Evolutionary conservation across 345 rosid species (phyloP), one percentile per base, ranked within the genome.

Genomic region (Lenwebbia sp.): DNA sequence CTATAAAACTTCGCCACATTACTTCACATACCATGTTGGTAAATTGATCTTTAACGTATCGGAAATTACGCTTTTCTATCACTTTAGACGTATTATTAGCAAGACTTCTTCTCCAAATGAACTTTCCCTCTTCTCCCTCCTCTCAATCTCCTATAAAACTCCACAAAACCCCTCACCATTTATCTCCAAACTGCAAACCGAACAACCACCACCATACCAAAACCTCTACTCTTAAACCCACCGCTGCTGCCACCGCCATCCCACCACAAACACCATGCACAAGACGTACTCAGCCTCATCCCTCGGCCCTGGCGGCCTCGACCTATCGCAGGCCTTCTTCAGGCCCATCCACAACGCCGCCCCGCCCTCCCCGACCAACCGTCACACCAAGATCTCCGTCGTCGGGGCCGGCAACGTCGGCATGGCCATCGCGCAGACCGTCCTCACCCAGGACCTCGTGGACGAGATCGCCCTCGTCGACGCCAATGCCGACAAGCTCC

Each of bases 341-440:
- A 91, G 90, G 85, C 94, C 95, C 86, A 92, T 96, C 86, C 88
- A 85, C 17, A 88, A 90, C 87, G 55, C 94, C 2, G 91, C 91
- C 41, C 92, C 97, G 1, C 91, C 95, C 3, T 90, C 94, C 86
- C 89, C 94, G 5, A 88, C 96, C 85, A 92, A 83, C 74, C 96
- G 96, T 50, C 85, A 88, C 84, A 89, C 93, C 88, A 96, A 97
- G 87, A 85, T 97, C 90, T 92, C 98, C 84, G 97, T 97, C 86
- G 78, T 97, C 41, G 99, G 99, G 49, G 90, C 92, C 26, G 99
- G 99, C 8, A 97, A 97, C 88, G 98, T 97, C 49, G 99, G 99
- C 6, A 96, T 97, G 99, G 98, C 99, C 86, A 94, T 96, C 30
- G 98, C 99, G 86, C 99, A 97, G 86, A 97, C 99, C 88, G 93